Conservation (phyloP, 2,329 filamentous ascomycete species). For the Fusarium incarnatum region DNA sequence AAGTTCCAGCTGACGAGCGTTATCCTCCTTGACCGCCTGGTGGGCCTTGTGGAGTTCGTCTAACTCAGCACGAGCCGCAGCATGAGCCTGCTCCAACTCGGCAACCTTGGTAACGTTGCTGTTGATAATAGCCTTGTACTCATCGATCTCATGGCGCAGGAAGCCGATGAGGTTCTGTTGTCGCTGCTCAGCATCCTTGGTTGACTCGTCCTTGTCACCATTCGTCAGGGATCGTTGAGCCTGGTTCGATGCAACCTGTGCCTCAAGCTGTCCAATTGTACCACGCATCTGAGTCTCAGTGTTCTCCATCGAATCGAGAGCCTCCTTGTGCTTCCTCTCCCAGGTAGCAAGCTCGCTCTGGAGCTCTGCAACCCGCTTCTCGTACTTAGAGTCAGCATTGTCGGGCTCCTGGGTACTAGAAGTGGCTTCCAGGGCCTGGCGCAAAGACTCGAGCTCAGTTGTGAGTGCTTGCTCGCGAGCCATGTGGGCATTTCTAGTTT, state of each 20-base stretch:
- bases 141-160: conserved; percentile 80
- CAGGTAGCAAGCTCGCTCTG: conserved; percentile 78
- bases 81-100: conserved; percentile 79
- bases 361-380: conserved; percentile 72
- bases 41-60: conserved; percentile 73
- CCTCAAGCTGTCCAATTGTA: conserved; percentile 80
- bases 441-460: conserved; percentile 76
- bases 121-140: conserved; percentile 80
- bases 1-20: conserved; percentile 60
- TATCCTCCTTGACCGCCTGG: conserved; percentile 61
- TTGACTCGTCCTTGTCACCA: conserved; percentile 56
- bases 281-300: conserved; percentile 79
- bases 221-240: conserved; percentile 59
- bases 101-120: conserved; percentile 76
- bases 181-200: conserved; percentile 61
- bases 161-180: conserved; percentile 70
- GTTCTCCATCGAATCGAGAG: conserved; percentile 75
- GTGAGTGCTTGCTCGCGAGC: conserved; percentile 80
- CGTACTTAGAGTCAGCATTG: conserved; percentile 56
- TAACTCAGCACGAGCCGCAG: conserved; percentile 73
- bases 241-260: conserved; percentile 65
- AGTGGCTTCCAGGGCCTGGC: conserved; percentile 59
- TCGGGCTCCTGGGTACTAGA: conserved; percentile 45
- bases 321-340: conserved; percentile 79
- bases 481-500: conserved; percentile 78